Percentiles rank a stretch among this genome's conserved stretches.
Evolutionary conservation across 345 rosid species (phyloP).

Genomic region (Eucalyptus cloeziana): DNA sequence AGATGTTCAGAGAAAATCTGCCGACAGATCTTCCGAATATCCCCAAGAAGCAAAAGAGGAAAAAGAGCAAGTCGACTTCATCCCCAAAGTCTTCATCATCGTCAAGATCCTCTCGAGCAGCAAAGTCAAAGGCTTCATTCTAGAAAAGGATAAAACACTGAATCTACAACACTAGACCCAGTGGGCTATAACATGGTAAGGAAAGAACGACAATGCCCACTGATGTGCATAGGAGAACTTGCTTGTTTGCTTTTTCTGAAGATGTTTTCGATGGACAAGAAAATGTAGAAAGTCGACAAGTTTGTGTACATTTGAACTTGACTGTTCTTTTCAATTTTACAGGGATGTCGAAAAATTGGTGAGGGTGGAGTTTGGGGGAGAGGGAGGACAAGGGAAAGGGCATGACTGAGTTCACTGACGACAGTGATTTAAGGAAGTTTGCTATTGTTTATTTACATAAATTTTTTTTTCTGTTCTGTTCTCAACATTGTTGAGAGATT

Average conservation of each 20-base stretch:
- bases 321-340: not conserved
- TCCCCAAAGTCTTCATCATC: conserved; percentile 28
- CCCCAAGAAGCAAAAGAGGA: conserved; percentile 41
- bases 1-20: conserved; percentile 12
- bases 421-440: not conserved
- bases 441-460: not conserved
- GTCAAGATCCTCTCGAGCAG: conserved; percentile 11
- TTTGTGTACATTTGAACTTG: not conserved
- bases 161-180: conserved; percentile 1
- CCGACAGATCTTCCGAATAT: conserved; percentile 13
- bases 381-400: not conserved
- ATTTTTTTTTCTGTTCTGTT: not conserved
- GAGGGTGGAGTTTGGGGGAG: not conserved
- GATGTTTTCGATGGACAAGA: not conserved
- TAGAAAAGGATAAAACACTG: conserved; percentile 2
- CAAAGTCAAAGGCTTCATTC: conserved; percentile 13
- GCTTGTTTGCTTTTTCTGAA: not conserved
- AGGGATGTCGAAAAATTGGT: not conserved
- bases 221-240: not conserved
- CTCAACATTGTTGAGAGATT: not conserved
- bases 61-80: conserved; percentile 27
- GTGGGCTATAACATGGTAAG: not conserved
- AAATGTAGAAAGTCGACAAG: not conserved
- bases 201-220: not conserved
- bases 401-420: not conserved